These are phyloP conservation scores for Trebouxia gelatinosa DNA, from an alignment of 163 green algal species.

Conservation along the genomic window DNA sequence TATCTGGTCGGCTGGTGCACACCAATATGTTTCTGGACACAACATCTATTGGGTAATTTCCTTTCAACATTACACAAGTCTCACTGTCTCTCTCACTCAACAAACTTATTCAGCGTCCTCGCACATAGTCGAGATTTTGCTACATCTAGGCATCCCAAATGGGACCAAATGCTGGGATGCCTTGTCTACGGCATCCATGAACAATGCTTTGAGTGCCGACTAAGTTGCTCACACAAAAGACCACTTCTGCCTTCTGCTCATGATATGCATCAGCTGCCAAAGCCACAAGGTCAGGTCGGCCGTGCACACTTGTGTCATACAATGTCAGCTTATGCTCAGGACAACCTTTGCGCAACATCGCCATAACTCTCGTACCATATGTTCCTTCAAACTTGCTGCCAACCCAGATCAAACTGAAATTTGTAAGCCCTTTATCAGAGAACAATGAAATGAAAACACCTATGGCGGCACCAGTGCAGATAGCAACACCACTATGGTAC, in stretches of 20 bases:
- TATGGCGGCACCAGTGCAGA: constrained; percentile 17
- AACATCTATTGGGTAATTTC: no score
- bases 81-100: no score
- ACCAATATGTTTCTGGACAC: no score
- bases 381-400: constrained; percentile 22
- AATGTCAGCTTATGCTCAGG: constrained; percentile 3
- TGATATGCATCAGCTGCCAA: constrained; percentile 18
- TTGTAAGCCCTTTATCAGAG: constrained; percentile 15
- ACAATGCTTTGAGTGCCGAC: constrained; percentile 6
- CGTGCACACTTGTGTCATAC: constrained; percentile 12
- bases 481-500: constrained; percentile 22
- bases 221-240: constrained; percentile 21
- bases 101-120: no score
- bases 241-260: constrained; percentile 16
- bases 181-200: background rate
- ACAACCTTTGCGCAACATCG: constrained; percentile 3
- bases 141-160: constrained; percentile 23
- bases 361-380: background rate
- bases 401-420: constrained; percentile 20
- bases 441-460: constrained; percentile 25
- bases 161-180: constrained; percentile 17
- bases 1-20: no score
- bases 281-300: background rate
- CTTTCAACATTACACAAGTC: no score
- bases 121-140: no score